Conservation (phyloP, 768 basidiomycete genomes). For the Astraeus odoratus region DNA sequence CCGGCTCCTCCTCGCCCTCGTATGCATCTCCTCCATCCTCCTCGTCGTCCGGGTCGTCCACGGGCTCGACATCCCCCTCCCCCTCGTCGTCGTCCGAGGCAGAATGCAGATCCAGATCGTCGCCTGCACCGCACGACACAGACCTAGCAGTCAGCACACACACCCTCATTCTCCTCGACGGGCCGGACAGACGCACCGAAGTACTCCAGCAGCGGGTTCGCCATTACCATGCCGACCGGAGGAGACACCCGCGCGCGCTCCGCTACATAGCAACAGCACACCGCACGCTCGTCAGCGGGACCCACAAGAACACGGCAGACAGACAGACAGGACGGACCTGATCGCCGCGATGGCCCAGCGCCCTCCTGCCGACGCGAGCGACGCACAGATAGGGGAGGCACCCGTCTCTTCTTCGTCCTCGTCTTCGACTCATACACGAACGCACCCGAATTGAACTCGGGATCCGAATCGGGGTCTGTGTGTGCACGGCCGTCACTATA, state of each 20-base stretch:
- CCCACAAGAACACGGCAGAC: not conserved
- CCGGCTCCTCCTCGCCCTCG: conserved; percentile 15
- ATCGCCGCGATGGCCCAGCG: conserved; percentile 2
- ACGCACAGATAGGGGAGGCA: conserved; percentile 8
- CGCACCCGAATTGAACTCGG: conserved; percentile 25
- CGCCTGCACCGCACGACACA: conserved; percentile 25
- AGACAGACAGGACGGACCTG: conserved; percentile 8
- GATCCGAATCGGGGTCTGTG: conserved; percentile 27
- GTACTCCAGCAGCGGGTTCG: conserved; percentile 42
- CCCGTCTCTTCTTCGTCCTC: conserved; percentile 15
- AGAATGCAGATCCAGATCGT: conserved; percentile 44
- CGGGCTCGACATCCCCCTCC: conserved; percentile 14
- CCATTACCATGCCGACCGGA: conserved; percentile 7
- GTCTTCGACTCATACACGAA: conserved; percentile 25
- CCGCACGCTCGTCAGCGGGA: not conserved
- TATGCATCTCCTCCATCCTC: conserved; percentile 20
- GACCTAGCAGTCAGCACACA: not conserved
- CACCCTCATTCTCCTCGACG: not conserved
- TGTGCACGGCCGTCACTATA: not conserved
- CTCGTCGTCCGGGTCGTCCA: conserved; percentile 11
- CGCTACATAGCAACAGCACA: conserved; percentile 3
- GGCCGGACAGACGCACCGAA: conserved; percentile 33
- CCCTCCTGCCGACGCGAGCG: conserved; percentile 9
- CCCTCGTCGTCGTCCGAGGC: conserved; percentile 38
- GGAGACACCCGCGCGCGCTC: not conserved